A percentile compares a stretch with the other conserved stretches of the same genome.
Conservation (phyloP, 2,329 filamentous ascomycete genomes). For the Gaeumannomyces tritici region DNA sequence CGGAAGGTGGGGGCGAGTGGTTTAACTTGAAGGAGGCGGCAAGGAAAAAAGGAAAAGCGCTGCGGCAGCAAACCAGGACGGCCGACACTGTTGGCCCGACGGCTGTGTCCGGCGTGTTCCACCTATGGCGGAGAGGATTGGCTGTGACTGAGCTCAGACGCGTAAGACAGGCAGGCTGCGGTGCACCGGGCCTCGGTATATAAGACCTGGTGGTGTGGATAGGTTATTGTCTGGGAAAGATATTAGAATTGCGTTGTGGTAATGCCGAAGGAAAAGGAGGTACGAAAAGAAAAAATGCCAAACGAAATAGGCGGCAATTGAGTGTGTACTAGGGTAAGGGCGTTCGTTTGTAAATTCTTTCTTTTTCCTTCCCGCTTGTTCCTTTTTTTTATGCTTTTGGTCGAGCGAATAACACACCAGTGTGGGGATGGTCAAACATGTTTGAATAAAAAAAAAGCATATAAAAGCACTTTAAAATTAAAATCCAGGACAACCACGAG, state of each 20-base stretch:
- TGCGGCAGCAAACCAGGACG: neutral
- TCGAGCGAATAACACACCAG: neutral
- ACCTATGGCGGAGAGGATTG: neutral
- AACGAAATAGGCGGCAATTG: no score
- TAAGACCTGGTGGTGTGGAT: neutral
- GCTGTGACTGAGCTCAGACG: neutral
- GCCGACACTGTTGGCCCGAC: neutral
- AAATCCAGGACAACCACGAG: neutral
- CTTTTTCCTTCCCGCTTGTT: neutral
- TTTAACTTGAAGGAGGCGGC: neutral
- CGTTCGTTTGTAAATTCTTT: neutral
- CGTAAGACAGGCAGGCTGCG: neutral
- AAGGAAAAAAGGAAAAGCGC: neutral
- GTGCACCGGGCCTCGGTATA: neutral
- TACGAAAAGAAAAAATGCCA: no score
- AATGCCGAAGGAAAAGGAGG: neutral
- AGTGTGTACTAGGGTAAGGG: no score
- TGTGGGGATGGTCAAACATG: neutral
- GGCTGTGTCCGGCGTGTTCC: neutral
- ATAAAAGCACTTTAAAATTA: neutral
- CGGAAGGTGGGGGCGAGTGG: neutral
- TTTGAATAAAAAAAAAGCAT: neutral
- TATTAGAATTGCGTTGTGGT: neutral
- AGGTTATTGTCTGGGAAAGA: neutral
- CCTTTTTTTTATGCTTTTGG: neutral